phyloP scores from a whole-genome alignment of 768 basidiomycete genomes.

The Hortiboletus campestris region DNA sequence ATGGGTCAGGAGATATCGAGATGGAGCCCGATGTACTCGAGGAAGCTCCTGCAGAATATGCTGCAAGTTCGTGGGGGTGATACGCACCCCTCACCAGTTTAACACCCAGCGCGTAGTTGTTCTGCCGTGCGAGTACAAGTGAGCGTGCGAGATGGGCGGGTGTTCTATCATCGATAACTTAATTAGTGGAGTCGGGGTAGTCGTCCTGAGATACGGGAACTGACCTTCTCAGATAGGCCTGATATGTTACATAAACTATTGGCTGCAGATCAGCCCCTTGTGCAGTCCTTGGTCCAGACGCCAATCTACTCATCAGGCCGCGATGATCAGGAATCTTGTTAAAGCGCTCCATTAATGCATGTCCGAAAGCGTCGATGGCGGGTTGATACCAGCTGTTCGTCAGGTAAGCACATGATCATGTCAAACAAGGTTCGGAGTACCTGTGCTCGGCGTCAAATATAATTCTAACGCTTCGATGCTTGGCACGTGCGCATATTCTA shows the following conservation, averaged over 20 bases:
- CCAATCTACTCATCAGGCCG: conserved; percentile 1
- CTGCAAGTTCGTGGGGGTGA: conserved; percentile 69
- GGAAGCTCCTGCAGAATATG: conserved; percentile 30
- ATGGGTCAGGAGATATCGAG: conserved; percentile 56
- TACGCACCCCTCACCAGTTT: conserved; percentile 96
- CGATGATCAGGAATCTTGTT: conserved; percentile 45
- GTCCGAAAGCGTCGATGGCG: conserved; percentile 77
- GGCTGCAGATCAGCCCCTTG: conserved; percentile 49
- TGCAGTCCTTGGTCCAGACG: background rate
- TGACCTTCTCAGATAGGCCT: conserved; percentile 81
- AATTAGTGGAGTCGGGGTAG: background rate
- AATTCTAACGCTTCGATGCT: conserved; percentile 61
- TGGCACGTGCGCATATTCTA: conserved; percentile 62
- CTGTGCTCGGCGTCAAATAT: conserved; percentile 87
- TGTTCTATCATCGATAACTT: conserved; percentile 42
- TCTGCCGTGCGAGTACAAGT: conserved; percentile 59
- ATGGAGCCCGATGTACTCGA: conserved; percentile 13
- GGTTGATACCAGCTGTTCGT: conserved; percentile 60
- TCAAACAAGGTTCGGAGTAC: conserved; percentile 25
- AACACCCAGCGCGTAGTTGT: conserved; percentile 77
- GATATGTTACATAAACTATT: conserved; percentile 81
- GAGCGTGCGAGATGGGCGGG: conserved; percentile 65
- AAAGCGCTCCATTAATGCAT: conserved; percentile 73
- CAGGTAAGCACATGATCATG: conserved; percentile 4
- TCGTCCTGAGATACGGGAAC: conserved; percentile 2